Percentiles rank a stretch among this genome's conserved stretches.
Evolutionary conservation across 768 basidiomycete genomes (phyloP).

Genomic region (Mrakia blollopis): DNA sequence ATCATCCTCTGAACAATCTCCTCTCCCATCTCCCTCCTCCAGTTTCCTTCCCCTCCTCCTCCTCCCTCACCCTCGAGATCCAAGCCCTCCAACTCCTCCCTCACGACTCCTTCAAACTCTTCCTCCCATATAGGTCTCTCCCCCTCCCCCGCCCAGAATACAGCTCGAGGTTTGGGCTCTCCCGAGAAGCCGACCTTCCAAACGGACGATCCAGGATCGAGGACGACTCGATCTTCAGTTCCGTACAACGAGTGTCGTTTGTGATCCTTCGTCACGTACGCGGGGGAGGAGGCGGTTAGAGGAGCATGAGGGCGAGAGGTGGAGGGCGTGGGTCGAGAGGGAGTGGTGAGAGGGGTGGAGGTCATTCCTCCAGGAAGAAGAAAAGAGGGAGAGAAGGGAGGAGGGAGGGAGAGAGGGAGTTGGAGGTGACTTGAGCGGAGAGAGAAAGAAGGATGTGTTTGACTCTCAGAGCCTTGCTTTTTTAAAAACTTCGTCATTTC

Average conservation of each 20-base stretch:
- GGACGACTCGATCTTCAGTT: slow-evolving; percentile 88
- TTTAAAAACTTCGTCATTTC: too few relatives aligned
- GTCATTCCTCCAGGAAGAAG: not conserved
- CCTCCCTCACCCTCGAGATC: slow-evolving; percentile 33
- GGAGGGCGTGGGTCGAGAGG: not conserved
- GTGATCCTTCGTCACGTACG: slow-evolving; percentile 36
- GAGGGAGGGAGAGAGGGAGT: not conserved
- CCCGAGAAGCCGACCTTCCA: slow-evolving; percentile 99
- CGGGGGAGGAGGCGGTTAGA: slow-evolving; percentile 5
- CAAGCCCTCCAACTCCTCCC: slow-evolving; percentile 40
- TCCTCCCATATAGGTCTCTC: slow-evolving; percentile 28
- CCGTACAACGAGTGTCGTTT: slow-evolving; percentile 86
- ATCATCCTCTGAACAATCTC: slow-evolving; percentile 67
- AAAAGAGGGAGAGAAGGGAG: not conserved
- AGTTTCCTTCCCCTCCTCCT: slow-evolving; percentile 29
- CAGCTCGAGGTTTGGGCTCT: slow-evolving; percentile 81
- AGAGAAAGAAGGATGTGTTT: too few relatives aligned
- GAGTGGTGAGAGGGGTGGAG: not conserved
- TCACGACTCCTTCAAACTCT: slow-evolving; percentile 24
- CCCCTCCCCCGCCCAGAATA: slow-evolving; percentile 54
- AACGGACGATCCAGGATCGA: slow-evolving; percentile 86
- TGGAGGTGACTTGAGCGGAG: too few relatives aligned
- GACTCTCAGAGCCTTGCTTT: too few relatives aligned
- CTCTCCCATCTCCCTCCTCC: slow-evolving; percentile 50
- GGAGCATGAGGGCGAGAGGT: not conserved